Evolutionary conservation across 2,329 filamentous ascomycete genomes (phyloP).

Genomic region (Sporothrix variecibatus): DNA sequence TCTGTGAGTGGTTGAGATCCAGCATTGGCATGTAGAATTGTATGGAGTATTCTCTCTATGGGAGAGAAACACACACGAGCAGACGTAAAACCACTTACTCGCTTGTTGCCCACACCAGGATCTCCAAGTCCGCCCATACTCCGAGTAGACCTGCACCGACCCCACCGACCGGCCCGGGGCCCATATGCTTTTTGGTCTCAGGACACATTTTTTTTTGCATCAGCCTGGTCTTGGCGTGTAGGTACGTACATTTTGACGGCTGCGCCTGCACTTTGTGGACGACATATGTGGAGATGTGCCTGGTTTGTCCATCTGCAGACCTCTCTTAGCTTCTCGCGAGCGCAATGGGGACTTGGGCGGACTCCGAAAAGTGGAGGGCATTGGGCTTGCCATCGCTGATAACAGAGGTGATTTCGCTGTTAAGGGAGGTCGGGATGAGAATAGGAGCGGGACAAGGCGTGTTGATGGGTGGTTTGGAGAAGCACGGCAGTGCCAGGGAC

Average conservation of each 20-base stretch:
- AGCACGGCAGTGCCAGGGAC: not conserved
- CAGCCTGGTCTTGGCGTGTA: not conserved
- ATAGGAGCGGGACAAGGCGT: not conserved
- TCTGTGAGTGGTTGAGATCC: not conserved
- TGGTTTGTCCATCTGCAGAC: slow-evolving; percentile 4
- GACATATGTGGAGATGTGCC: slow-evolving; percentile 7
- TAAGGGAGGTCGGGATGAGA: not conserved
- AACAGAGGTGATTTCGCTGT: slow-evolving; percentile 5
- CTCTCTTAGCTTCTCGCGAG: not conserved
- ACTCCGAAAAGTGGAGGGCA: slow-evolving; percentile 14
- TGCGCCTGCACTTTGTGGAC: not conserved
- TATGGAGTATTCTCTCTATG: not conserved
- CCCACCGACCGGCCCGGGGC: slow-evolving; percentile 12
- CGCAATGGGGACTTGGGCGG: not conserved
- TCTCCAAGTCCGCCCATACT: slow-evolving; percentile 19
- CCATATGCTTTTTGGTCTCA: slow-evolving; percentile 17
- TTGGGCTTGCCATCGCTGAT: slow-evolving; percentile 9
- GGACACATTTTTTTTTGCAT: slow-evolving; percentile 20
- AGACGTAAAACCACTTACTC: slow-evolving; percentile 1
- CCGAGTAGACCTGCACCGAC: not conserved
- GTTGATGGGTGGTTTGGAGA: not conserved
- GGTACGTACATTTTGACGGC: slow-evolving; percentile 1
- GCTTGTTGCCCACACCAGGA: not conserved
- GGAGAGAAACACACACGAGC: not conserved
- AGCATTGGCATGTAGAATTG: not conserved